Conservation (phyloP, 176 grass and related monocot genomes). For the Carex scoparia region DNA sequence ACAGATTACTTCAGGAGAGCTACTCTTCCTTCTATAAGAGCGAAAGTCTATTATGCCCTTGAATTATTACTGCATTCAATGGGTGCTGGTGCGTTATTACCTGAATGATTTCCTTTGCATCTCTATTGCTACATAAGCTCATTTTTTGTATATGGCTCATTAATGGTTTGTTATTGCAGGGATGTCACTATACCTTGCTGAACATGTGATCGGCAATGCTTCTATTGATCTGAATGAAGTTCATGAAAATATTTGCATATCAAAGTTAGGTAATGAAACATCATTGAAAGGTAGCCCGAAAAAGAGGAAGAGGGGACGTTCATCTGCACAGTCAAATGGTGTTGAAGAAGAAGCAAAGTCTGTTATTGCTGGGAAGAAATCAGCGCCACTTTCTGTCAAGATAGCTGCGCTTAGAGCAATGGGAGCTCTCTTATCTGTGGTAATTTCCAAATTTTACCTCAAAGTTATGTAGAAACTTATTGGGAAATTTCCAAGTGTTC, state of each 20-base stretch:
- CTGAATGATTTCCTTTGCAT: slow-evolving; percentile 23
- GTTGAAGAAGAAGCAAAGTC: neutral
- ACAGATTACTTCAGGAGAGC: slow-evolving; percentile 59
- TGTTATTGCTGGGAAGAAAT: slow-evolving; percentile 20
- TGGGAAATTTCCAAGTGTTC: neutral
- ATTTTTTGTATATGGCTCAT: slow-evolving; percentile 19
- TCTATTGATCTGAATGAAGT: slow-evolving; percentile 56
- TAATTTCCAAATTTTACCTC: slow-evolving; percentile 34
- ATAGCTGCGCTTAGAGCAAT: slow-evolving; percentile 73
- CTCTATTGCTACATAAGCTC: neutral
- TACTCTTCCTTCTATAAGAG: slow-evolving; percentile 54
- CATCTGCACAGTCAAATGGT: slow-evolving; percentile 1
- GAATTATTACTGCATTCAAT: slow-evolving; percentile 68
- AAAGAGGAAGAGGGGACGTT: slow-evolving; percentile 52
- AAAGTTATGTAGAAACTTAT: neutral
- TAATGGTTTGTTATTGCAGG: slow-evolving; percentile 29
- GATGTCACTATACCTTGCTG: slow-evolving; percentile 59
- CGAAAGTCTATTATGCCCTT: slow-evolving; percentile 61
- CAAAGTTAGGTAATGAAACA: slow-evolving; percentile 36
- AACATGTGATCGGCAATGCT: slow-evolving; percentile 65
- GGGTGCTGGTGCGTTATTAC: slow-evolving; percentile 67
- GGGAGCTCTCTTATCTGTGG: slow-evolving; percentile 78
- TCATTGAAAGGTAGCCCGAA: slow-evolving; percentile 45
- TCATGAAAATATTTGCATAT: slow-evolving; percentile 33
- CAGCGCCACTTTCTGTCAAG: slow-evolving; percentile 48